Base-by-base conservation (phyloP, 306 rosid genomes). In the Rosa lucieae region DNA sequence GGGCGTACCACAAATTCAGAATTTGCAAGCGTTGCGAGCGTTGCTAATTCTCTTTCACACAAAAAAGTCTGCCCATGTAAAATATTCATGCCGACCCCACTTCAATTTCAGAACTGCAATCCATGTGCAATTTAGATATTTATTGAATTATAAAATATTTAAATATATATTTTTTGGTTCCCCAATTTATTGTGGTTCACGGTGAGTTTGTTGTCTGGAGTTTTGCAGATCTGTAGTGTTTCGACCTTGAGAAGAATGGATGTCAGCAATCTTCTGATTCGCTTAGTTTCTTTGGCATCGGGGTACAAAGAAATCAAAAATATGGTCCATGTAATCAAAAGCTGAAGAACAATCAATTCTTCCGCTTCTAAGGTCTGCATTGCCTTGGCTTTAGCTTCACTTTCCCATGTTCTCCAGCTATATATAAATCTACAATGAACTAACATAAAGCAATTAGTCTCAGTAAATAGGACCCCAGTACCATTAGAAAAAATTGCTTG, bases 401-500 rank as follows among this genome's bases (percentile, higher is more conserved):
- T 88, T 85, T 94, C 97, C 97, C 98, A 92, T 70, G 70, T 66
- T 84, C 93, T 91, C 98, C 97, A 94, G 83, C 98, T 93, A 80
- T 92, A 90, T 93, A 80, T 92, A 90, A 51, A 94, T 92, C 98
- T 94, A 87, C 87, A 86, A 85, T 55, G 46, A 80, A 10, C 39
- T 35, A 35, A 47, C 15, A 49, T 48, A 49, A 32, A 1, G 44
- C 32, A 18, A 63, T 35, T 48, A 71, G 43, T 48, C 17, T 71
- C 42, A 8, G 42, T 48, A 71, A 26, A 46, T 70, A 52, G 77
- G 49, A 42, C 58, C 13, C 15, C 67, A 32, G 3, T 32, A 0
- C 37, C 37, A 32, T 32, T 32, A 32, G 48, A 51, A 69, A 79
- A 14, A 39, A 66, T 32, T 26, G 78, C 75, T 63, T 37, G 18